A percentile compares a stretch with the other conserved stretches of the same genome.
phyloP scores from a whole-genome alignment of 169 alveolate genomes.

The Plasmodium berghei region DNA sequence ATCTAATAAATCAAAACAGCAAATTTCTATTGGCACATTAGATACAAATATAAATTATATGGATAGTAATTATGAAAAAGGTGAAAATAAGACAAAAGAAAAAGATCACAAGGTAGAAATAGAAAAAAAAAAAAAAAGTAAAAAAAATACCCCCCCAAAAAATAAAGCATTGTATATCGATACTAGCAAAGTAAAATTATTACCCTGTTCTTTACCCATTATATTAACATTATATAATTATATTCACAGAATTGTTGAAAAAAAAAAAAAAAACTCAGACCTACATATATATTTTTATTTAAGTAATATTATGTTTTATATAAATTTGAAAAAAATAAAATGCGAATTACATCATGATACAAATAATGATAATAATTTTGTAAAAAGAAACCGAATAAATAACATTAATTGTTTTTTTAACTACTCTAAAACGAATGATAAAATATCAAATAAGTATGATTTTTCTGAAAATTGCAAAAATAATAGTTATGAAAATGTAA shows the following conservation, averaged over 20 bases:
- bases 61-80: not conserved
- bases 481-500: not conserved
- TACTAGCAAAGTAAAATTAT: constrained; percentile 45
- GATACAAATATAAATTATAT: not conserved
- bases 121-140: constrained; percentile 1
- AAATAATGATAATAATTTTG: not conserved
- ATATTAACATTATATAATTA: constrained; percentile 42
- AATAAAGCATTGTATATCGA: constrained; percentile 23
- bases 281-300: constrained; percentile 37
- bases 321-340: constrained; percentile 47
- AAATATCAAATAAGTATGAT: constrained; percentile 13
- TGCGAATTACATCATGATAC: constrained; percentile 48
- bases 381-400: not conserved
- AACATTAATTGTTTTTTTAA: constrained; percentile 34
- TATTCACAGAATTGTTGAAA: constrained; percentile 1
- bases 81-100: too few relatives aligned
- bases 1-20: not conserved
- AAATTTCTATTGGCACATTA: not conserved
- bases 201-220: constrained; percentile 66
- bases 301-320: constrained; percentile 25
- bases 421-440: constrained; percentile 17
- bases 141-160: not conserved
- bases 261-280: constrained; percentile 38
- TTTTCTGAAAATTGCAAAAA: constrained; percentile 3
- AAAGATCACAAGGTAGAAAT: too few relatives aligned